These are phyloP conservation scores for Heteromeles arbutifolia DNA, from an alignment of 306 rosid species.

Conservation along the genomic window DNA sequence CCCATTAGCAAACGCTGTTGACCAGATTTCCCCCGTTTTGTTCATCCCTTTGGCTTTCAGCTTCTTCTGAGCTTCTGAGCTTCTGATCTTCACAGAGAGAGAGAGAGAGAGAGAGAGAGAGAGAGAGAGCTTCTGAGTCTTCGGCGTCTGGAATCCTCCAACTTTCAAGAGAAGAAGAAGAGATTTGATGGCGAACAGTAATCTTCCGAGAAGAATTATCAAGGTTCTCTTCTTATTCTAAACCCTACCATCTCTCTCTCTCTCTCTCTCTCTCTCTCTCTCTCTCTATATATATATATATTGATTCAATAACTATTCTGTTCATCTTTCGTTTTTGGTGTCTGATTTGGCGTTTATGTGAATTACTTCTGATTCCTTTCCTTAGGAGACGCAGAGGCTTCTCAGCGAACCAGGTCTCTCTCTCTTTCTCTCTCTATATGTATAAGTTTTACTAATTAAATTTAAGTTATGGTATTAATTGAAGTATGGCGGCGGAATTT, in stretches of 20 bases:
- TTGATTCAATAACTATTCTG: no score
- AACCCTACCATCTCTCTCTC: slow-evolving; percentile 14
- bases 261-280: no score
- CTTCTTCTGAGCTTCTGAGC: no score
- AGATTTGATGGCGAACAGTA: slow-evolving; percentile 77
- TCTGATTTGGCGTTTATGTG: neutral
- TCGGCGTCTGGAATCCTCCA: slow-evolving; percentile 36
- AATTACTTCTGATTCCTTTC: slow-evolving; percentile 10
- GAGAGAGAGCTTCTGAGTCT: no score
- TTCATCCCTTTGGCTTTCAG: neutral
- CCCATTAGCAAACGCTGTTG: neutral
- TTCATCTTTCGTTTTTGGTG: neutral
- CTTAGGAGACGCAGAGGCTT: slow-evolving; percentile 90
- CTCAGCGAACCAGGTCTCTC: slow-evolving; percentile 82
- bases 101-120: no score
- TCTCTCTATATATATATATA: no score
- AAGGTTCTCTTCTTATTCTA: slow-evolving; percentile 43
- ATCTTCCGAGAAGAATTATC: slow-evolving; percentile 89
- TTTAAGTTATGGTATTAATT: neutral
- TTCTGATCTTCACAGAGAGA: no score
- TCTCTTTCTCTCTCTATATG: no score
- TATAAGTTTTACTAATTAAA: neutral
- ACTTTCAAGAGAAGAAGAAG: slow-evolving; percentile 13
- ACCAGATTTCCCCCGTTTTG: neutral
- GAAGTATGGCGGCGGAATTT: neutral